phyloP scores from a whole-genome alignment of 2,329 filamentous ascomycete genomes.

The Akanthomyces muscarius region DNA sequence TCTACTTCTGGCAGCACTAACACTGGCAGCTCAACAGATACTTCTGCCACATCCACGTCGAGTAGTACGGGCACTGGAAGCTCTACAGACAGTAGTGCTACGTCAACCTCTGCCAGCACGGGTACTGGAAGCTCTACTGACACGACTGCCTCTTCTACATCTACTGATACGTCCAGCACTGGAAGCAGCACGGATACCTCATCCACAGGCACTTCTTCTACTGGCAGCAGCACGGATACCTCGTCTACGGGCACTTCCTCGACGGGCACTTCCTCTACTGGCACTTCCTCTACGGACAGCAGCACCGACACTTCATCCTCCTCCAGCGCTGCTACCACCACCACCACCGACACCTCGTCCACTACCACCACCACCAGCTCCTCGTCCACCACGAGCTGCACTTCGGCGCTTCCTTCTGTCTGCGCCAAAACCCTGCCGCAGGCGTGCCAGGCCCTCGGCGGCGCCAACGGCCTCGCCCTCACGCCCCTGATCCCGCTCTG shows the following conservation, averaged over 20 bases:
- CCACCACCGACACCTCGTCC: background rate
- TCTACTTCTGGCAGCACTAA: too few species aligned
- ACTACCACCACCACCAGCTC: background rate
- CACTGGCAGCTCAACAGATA: background rate
- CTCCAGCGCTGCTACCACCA: background rate
- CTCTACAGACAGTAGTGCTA: background rate
- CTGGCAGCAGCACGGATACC: background rate
- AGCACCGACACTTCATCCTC: background rate
- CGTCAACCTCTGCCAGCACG: background rate
- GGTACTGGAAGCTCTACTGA: background rate
- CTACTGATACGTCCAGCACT: background rate
- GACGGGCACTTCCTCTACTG: background rate
- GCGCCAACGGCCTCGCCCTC: conserved; percentile 16
- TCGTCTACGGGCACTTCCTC: background rate
- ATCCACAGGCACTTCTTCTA: background rate
- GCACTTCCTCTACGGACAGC: background rate
- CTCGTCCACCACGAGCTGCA: conserved; percentile 16
- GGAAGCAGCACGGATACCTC: background rate
- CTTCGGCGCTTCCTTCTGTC: conserved; percentile 12
- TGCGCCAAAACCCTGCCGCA: conserved; percentile 18
- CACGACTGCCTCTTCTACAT: background rate
- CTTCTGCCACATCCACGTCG: background rate
- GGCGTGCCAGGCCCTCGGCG: conserved; percentile 16
- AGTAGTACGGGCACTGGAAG: background rate
- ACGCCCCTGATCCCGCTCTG: conserved; percentile 17